Base-by-base conservation (phyloP, 768 basidiomycete genomes). In the Lentinula sp. region DNA sequence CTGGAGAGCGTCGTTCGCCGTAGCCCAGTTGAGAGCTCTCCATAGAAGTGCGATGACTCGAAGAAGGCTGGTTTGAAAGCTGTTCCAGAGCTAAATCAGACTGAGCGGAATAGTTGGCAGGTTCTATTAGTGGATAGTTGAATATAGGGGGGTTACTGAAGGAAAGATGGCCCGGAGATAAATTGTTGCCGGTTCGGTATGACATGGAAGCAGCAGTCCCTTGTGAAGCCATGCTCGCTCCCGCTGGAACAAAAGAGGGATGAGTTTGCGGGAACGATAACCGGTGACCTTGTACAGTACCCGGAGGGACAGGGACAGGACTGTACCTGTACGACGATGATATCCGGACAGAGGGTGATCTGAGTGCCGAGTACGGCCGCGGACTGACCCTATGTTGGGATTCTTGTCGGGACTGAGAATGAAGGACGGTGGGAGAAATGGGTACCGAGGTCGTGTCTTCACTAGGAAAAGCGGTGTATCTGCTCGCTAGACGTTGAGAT, bases 371-470 rank as follows among this genome's bases (percentile, higher is more conserved):
- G 21, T 54, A 37, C 34, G 52, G n/a, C 34, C 37, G 53, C n/a
- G 34, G 34, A 54, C 37, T 21, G 5, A n/a, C 23, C 43, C 55
- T 43, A 13, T n/a, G 57, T 11, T 48, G 57, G 15, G 45, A 45
- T 16, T 18, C 9, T 59, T 46, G 57, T 37, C 57, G 45, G 15
- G 39, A 40, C 10, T 57, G 56, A 34, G 56, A 57, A 35, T 50
- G 43, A 31, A 59, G 16, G 45, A 59, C 46, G 28, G 57, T 49
- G 8, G 57, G 45, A 40, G 57, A 59, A 13, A 59, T 59, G 23
- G 57, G 57, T 48, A 59, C 32, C 13, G 57, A 34, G 35, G 32
- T 59, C 16, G 31, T 39, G 32, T 50, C 57, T 59, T 39, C 48
- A 40, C 18, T 32, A 18, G 28, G 7, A 16, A 45, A 39, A 40